A percentile compares a stretch with the other conserved stretches of the same genome.
These are phyloP conservation scores for Sporothrix curviconia DNA, from an alignment of 2,329 filamentous ascomycete genomes.

Conservation along the genomic window DNA sequence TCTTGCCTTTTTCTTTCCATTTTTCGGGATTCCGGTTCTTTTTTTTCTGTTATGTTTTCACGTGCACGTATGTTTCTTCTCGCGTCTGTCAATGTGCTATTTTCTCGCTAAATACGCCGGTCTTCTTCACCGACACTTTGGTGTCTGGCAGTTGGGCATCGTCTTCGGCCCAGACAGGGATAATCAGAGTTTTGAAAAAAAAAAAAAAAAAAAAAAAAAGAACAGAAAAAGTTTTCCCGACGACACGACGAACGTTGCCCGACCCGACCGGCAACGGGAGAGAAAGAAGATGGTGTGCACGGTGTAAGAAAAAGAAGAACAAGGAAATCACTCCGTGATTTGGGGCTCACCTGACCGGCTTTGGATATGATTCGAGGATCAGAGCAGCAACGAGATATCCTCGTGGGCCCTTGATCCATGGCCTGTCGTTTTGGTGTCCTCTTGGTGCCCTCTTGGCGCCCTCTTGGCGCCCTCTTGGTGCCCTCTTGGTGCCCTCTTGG, in stretches of 20 bases:
- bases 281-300: neutral
- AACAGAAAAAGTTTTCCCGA: neutral
- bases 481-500: no score
- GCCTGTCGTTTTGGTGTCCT: neutral
- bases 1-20: neutral
- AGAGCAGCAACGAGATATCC: no score
- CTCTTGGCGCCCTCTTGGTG: no score
- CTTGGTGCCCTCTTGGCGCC: no score
- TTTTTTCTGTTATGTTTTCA: neutral
- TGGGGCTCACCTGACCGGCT: neutral
- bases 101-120: neutral
- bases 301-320: neutral
- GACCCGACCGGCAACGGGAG: no score
- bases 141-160: no score
- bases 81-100: neutral
- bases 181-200: no score
- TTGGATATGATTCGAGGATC: neutral
- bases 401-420: neutral
- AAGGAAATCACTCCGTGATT: neutral
- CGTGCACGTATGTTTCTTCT: neutral
- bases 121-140: slow-evolving; percentile 1
- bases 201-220: no score
- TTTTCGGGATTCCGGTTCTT: neutral
- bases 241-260: neutral
- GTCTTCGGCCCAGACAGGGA: neutral